Percentiles rank a stretch among this genome's conserved stretches.
These are phyloP conservation scores for Taiozyma sp. DNA, from an alignment of 1,139 yeast genomes.

Conservation along the genomic window DNA sequence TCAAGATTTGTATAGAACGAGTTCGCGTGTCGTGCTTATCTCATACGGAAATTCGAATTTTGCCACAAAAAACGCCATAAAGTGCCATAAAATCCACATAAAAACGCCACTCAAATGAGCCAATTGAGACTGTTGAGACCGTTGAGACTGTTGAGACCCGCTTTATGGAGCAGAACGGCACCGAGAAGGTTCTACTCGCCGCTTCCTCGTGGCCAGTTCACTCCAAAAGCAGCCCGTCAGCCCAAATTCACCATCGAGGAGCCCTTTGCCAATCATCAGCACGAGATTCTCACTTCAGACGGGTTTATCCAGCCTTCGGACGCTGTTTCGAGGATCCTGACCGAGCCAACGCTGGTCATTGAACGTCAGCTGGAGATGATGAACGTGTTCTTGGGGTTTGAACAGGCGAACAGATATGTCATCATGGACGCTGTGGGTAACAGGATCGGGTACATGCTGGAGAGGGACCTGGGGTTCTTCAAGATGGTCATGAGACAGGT, in stretches of 20 bases:
- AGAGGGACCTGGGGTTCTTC: constrained; percentile 65
- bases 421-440: constrained; percentile 71
- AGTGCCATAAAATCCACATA: too few relatives aligned
- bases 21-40: too few relatives aligned
- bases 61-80: neutral
- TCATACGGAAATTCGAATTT: neutral
- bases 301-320: neutral
- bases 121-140: neutral
- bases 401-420: constrained; percentile 79
- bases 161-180: neutral
- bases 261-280: neutral
- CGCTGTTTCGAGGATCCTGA: neutral
- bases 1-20: neutral
- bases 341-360: constrained; percentile 67
- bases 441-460: constrained; percentile 75
- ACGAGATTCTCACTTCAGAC: neutral
- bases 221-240: neutral
- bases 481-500: constrained; percentile 76
- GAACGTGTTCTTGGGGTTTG: constrained; percentile 84
- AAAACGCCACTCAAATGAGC: neutral
- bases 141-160: neutral
- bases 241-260: neutral
- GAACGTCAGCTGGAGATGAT: constrained; percentile 85
- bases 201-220: neutral
- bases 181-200: neutral